Evolutionary conservation across 129 eudicot genomes (phyloP).

Genomic region (Tanacetum coccineum): DNA sequence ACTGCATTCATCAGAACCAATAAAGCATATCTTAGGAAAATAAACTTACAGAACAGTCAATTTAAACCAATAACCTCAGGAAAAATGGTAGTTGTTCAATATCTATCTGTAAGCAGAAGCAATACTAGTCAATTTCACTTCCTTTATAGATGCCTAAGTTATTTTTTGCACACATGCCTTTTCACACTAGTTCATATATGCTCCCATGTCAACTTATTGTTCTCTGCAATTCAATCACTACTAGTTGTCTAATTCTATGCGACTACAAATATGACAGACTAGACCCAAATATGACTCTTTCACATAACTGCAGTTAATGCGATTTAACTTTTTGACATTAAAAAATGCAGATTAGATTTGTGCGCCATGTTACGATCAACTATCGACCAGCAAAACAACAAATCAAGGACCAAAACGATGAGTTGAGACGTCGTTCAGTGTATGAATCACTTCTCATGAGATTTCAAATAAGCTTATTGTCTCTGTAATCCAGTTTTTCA

Average conservation of each 20-base stretch:
- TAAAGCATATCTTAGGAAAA: background rate
- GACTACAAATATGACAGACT: no score
- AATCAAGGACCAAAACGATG: constrained; percentile 30
- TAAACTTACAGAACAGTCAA: background rate
- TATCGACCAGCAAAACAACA: constrained; percentile 27
- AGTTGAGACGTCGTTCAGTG: constrained; percentile 24
- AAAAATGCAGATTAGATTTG: background rate
- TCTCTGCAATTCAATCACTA: no score
- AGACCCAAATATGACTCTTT: no score
- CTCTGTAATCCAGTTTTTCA: background rate
- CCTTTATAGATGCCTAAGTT: background rate
- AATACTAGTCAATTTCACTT: background rate
- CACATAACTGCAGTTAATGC: no score
- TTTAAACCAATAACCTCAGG: constrained; percentile 8
- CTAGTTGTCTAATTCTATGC: no score
- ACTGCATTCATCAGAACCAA: constrained; percentile 1
- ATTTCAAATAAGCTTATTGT: background rate
- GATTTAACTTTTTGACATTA: no score
- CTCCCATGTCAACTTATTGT: no score
- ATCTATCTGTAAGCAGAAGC: background rate
- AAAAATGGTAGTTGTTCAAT: no score
- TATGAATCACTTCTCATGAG: constrained; percentile 22
- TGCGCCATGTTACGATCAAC: constrained; percentile 31
- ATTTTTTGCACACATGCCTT: background rate
- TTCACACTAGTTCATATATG: background rate